These are phyloP conservation scores for Podaxis sp. DNA, from an alignment of 768 basidiomycete species.

Conservation along the genomic window DNA sequence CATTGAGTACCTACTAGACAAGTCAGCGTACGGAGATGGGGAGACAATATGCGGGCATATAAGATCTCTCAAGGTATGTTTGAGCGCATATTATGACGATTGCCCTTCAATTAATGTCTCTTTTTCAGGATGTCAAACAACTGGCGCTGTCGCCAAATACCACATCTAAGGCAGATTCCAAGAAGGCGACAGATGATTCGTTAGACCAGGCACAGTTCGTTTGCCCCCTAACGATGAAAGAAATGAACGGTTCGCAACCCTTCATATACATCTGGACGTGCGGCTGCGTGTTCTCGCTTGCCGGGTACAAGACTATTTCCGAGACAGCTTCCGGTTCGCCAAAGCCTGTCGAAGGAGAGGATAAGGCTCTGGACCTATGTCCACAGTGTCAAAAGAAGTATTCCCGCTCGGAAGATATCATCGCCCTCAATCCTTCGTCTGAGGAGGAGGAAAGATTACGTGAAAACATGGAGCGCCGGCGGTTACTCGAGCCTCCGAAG, in stretches of 20 bases:
- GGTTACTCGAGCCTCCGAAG: constrained; percentile 55
- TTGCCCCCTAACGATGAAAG: constrained; percentile 89
- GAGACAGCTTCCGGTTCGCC: constrained; percentile 29
- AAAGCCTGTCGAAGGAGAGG: constrained; percentile 27
- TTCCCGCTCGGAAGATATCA: constrained; percentile 51
- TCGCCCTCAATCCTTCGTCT: constrained; percentile 65
- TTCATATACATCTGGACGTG: constrained; percentile 87
- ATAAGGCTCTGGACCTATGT: constrained; percentile 55
- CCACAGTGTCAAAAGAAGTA: constrained; percentile 80
- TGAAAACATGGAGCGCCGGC: constrained; percentile 53
- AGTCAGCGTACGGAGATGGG: constrained; percentile 84
- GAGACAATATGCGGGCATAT: constrained; percentile 92
- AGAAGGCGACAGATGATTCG: constrained; percentile 34
- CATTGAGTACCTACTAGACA: constrained; percentile 86
- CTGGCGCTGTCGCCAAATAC: constrained; percentile 81
- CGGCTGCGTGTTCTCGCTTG: constrained; percentile 90
- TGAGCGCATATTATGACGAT: not conserved
- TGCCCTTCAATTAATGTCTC: not conserved
- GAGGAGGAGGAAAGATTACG: constrained; percentile 68
- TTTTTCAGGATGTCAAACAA: constrained; percentile 75
- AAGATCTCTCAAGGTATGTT: constrained; percentile 79
- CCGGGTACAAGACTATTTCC: constrained; percentile 71
- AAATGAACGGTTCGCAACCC: constrained; percentile 90
- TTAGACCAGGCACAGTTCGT: constrained; percentile 68
- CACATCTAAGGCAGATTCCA: constrained; percentile 34